phyloP scores from a whole-genome alignment of 192 early-diverging fungal species.

The Backusella luteola region DNA sequence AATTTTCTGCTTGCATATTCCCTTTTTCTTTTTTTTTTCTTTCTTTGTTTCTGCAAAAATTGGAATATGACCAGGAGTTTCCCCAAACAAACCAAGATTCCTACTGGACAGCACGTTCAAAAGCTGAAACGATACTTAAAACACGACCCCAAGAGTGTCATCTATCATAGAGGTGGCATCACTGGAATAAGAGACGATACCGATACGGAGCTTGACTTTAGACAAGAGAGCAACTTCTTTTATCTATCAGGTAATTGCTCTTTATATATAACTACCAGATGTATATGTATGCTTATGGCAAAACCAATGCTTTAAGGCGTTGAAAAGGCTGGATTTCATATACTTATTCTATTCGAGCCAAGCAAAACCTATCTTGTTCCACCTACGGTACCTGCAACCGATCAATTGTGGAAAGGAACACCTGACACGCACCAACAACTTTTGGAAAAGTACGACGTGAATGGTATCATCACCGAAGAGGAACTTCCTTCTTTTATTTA shows the following conservation, averaged over 20 bases:
- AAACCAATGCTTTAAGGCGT: slow-evolving; percentile 46
- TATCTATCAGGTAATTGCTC: slow-evolving; percentile 68
- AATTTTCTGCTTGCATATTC: background rate
- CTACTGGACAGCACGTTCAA: slow-evolving; percentile 30
- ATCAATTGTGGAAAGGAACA: slow-evolving; percentile 84
- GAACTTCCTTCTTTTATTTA: slow-evolving; percentile 54
- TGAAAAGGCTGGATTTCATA: slow-evolving; percentile 71
- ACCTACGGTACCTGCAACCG: slow-evolving; percentile 62
- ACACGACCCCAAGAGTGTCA: slow-evolving; percentile 10
- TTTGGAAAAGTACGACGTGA: slow-evolving; percentile 61
- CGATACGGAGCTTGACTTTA: slow-evolving; percentile 67
- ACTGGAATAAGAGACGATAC: slow-evolving; percentile 50
- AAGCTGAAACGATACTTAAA: slow-evolving; percentile 12
- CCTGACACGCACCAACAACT: slow-evolving; percentile 59
- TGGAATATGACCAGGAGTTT: background rate
- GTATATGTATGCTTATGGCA: background rate
- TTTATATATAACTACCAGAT: slow-evolving; percentile 17
- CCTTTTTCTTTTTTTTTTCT: slow-evolving; percentile 1
- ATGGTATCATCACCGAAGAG: slow-evolving; percentile 60
- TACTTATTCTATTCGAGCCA: slow-evolving; percentile 67
- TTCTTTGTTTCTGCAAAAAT: background rate
- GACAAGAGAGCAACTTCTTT: slow-evolving; percentile 88
- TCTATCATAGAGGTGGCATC: slow-evolving; percentile 46
- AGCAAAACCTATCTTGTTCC: slow-evolving; percentile 64
- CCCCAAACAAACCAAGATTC: background rate